A percentile compares a stretch with the other conserved stretches of the same genome.
Evolutionary conservation across 129 eudicot species (phyloP).

Genomic region (Deinandra increscens): DNA sequence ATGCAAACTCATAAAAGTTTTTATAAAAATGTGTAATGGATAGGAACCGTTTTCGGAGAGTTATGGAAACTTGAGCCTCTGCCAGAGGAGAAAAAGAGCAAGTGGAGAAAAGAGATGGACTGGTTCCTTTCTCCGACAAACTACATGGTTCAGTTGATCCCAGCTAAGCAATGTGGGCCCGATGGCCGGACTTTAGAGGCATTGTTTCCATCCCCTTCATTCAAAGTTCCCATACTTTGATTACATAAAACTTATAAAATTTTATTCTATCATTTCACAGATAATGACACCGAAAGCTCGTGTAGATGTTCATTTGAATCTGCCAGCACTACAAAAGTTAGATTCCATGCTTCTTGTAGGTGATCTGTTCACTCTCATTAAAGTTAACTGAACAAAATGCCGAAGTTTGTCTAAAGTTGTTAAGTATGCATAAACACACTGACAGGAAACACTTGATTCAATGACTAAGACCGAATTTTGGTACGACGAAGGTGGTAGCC

Average conservation of each 20-base stretch:
- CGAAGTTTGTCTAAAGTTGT: conserved; percentile 20
- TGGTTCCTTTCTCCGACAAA: conserved; percentile 95
- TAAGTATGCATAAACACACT: neutral
- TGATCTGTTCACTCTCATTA: conserved; percentile 27
- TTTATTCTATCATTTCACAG: conserved; percentile 35
- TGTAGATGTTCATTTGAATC: conserved; percentile 76
- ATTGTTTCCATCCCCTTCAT: conserved; percentile 16
- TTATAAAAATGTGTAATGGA: conserved; percentile 20
- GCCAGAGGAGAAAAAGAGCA: conserved; percentile 64
- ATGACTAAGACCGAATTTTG: conserved; percentile 81
- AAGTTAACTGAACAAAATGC: neutral
- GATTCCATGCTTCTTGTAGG: conserved; percentile 97
- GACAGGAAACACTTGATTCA: conserved; percentile 73
- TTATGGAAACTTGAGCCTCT: conserved; percentile 96
- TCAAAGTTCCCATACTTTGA: neutral
- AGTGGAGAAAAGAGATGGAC: conserved; percentile 89
- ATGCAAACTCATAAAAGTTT: neutral
- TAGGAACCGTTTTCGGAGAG: conserved; percentile 90
- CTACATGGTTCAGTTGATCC: conserved; percentile 90
- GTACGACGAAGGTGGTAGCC: conserved; percentile 89
- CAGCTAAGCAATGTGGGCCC: conserved; percentile 69
- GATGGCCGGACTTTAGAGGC: conserved; percentile 84
- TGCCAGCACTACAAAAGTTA: conserved; percentile 81
- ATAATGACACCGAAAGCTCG: conserved; percentile 97
- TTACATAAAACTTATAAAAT: neutral